A percentile compares a stretch with the other conserved stretches of the same genome.
Evolutionary conservation across 345 rosid genomes (phyloP).

Genomic region (Corchorus capsularis): DNA sequence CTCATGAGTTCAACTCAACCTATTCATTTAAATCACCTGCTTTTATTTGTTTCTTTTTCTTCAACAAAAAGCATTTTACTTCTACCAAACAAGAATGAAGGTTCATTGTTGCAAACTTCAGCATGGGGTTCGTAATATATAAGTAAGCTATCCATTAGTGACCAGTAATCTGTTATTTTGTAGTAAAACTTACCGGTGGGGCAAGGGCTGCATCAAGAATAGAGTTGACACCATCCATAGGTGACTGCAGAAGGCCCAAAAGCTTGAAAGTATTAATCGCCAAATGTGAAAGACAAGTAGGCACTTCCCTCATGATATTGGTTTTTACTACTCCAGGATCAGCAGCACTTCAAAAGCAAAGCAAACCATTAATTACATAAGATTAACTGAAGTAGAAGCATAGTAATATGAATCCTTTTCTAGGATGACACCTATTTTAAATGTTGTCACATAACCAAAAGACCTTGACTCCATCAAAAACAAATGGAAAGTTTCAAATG

Average conservation of each 20-base stretch:
- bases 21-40: not conserved
- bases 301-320: constrained; percentile 88
- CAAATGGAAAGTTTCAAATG: constrained; percentile 6
- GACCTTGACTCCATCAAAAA: not conserved
- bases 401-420: not conserved
- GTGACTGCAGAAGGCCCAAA: constrained; percentile 59
- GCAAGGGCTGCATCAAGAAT: constrained; percentile 84
- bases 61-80: not conserved
- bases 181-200: constrained; percentile 61
- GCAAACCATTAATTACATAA: constrained; percentile 16
- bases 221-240: constrained; percentile 60
- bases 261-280: constrained; percentile 51
- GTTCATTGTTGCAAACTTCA: constrained; percentile 4
- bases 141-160: not conserved
- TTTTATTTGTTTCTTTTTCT: not conserved
- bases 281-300: constrained; percentile 46
- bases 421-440: not conserved
- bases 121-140: not conserved
- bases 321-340: constrained; percentile 92
- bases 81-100: not conserved
- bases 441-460: not conserved
- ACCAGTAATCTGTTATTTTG: not conserved
- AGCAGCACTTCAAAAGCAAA: constrained; percentile 54
- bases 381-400: constrained; percentile 8
- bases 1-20: not conserved